These are phyloP conservation scores for Pleurotus tuoliensis DNA, from an alignment of 768 basidiomycete species.

Conservation along the genomic window DNA sequence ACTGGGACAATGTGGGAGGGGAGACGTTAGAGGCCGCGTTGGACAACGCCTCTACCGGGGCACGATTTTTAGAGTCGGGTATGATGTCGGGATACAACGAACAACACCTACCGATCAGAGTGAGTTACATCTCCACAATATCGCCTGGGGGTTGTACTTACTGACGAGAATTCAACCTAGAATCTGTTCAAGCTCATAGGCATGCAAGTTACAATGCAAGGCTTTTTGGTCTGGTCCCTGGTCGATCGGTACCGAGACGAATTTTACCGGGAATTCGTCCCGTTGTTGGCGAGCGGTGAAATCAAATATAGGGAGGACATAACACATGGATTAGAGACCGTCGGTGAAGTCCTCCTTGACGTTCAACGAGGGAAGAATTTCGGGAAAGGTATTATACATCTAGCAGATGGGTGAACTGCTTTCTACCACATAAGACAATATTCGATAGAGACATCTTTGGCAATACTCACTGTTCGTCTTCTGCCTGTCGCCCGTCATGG, in stretches of 20 bases:
- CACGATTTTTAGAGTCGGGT: slow-evolving; percentile 32
- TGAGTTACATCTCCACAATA: neutral
- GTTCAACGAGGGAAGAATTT: slow-evolving; percentile 29
- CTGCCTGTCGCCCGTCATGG: no score
- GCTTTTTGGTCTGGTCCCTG: slow-evolving; percentile 26
- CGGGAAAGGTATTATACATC: slow-evolving; percentile 15
- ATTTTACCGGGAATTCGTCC: slow-evolving; percentile 28
- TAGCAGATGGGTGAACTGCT: slow-evolving; percentile 5
- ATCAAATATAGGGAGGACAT: slow-evolving; percentile 29
- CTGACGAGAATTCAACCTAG: slow-evolving; percentile 9
- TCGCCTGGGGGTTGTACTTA: neutral
- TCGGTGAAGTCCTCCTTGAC: slow-evolving; percentile 24
- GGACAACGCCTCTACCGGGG: slow-evolving; percentile 25
- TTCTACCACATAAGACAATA: no score
- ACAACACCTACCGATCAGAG: slow-evolving; percentile 11
- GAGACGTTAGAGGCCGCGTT: slow-evolving; percentile 39
- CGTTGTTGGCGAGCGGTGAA: slow-evolving; percentile 23
- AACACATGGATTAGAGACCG: slow-evolving; percentile 24
- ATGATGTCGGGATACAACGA: slow-evolving; percentile 19
- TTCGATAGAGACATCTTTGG: no score
- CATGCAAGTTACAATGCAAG: slow-evolving; percentile 33
- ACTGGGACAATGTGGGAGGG: slow-evolving; percentile 38
- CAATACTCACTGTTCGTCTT: no score
- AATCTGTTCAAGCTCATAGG: slow-evolving; percentile 28
- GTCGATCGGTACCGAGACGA: slow-evolving; percentile 21